Percentiles rank a stretch among this genome's conserved stretches.
These are phyloP conservation scores for Dendrocalamus latiflorus DNA, from an alignment of 202 grass and related monocot genomes.

Conservation along the genomic window DNA sequence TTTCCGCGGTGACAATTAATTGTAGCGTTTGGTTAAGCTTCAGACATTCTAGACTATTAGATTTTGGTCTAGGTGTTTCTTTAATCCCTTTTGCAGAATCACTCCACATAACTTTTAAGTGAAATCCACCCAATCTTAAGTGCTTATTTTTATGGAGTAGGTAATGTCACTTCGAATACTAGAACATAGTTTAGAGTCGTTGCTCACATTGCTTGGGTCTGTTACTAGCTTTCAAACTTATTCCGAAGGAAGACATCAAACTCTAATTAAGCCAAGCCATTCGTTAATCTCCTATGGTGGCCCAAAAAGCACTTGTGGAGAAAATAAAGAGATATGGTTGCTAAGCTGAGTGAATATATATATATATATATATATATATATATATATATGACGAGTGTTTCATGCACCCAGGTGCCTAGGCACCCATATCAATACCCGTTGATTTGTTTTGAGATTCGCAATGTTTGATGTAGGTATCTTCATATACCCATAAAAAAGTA, in stretches of 20 bases:
- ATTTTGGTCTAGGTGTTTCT: constrained; percentile 67
- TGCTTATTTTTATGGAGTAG: constrained; percentile 77
- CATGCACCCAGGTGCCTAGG: too few relatives aligned
- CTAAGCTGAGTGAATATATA: constrained; percentile 29
- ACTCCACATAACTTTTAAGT: constrained; percentile 98
- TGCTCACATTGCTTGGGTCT: constrained; percentile 73
- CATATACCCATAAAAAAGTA: too few relatives aligned
- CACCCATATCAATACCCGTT: too few relatives aligned
- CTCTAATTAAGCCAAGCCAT: constrained; percentile 70
- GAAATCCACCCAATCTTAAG: constrained; percentile 89
- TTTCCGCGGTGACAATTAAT: constrained; percentile 13
- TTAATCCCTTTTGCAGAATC: constrained; percentile 59
- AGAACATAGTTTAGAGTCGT: constrained; percentile 46
- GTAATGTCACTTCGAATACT: constrained; percentile 83
- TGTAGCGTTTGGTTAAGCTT: constrained; percentile 28
- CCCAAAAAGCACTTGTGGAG: constrained; percentile 51
- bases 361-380: constrained; percentile 26
- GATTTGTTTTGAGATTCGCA: too few relatives aligned
- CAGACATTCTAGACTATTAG: constrained; percentile 70
- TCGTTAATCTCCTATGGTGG: constrained; percentile 47
- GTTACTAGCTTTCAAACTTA: constrained; percentile 67
- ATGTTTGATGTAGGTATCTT: too few relatives aligned
- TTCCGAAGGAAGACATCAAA: constrained; percentile 63
- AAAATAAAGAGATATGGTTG: constrained; percentile 49
- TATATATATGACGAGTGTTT: too few relatives aligned